Base-by-base conservation (phyloP, 768 basidiomycete genomes). In the Sporobolomyces roseus region DNA sequence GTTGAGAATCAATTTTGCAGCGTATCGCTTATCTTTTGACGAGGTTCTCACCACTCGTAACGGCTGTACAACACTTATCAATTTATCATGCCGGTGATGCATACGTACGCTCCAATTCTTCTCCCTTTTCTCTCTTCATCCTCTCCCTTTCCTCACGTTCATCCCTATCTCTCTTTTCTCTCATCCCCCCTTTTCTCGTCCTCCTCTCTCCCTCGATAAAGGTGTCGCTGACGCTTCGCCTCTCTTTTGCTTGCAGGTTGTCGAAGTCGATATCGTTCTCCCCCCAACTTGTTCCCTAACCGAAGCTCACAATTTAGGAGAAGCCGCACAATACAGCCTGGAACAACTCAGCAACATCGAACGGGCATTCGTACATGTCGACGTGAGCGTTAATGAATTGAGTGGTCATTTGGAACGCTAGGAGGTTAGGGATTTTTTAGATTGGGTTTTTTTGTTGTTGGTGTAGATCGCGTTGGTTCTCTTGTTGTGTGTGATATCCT, bases 11-110 rank as follows among this genome's bases (percentile, higher is more conserved):
- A 10, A 29, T 12, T 29, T 51, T 3, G 13, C 63, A 74, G 66
- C 63, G 74, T 29, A 65, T 80, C 35, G 73, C 80, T 2, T 81
- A 81, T 55, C 76, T 81, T 27, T 78, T 79, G 45, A 77, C 78
- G 6, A 71, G 80, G 9, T 81, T 81, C 76, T 77, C 77, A 48
- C 78, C 79, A 4, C 77, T 80, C 8, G 68, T 79, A 25, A 76
- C 75, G 46, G 78, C 78, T 25, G 75, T 76, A 4, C 78, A 78
- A 63, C 74, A 75, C 69, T 74, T 79, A 5, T 77, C 77, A 29
- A 76, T 79, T 61, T 81, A 80, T 73, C 77, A 79, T 65, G 77
- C 78, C 16, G 80, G 80, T 9, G 78, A 80, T 66, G 63, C 65
- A 6, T 66, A 60, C 41, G 58, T 58, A 45, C 25, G 56, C 17